Conservation (phyloP, 768 basidiomycete genomes). For the Lentinula boryana region DNA sequence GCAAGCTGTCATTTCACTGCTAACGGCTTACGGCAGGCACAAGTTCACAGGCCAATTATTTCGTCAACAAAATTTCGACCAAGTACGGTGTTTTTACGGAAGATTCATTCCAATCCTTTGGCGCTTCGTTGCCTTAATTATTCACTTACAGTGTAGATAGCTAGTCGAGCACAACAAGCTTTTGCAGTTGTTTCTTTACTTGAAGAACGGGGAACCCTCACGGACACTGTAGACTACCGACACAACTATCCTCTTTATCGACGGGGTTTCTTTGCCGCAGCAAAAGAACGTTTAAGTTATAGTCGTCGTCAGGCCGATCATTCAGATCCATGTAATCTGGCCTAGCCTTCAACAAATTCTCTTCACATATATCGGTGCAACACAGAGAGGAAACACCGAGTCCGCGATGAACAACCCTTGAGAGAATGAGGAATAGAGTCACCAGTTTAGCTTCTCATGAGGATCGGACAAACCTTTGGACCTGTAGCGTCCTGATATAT, state of each 20-base stretch:
- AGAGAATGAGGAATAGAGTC: background rate
- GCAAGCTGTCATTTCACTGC: background rate
- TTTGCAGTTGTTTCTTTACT: background rate
- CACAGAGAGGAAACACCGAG: background rate
- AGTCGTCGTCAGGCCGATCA: background rate
- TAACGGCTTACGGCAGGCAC: background rate
- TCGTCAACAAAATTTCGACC: background rate
- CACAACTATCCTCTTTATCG: background rate
- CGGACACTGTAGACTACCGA: background rate
- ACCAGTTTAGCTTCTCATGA: background rate
- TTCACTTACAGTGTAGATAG: background rate
- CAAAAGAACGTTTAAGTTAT: background rate
- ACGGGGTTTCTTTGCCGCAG: background rate
- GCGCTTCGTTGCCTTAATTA: background rate
- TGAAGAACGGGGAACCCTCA: background rate
- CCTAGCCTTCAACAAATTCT: background rate
- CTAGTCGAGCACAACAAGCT: background rate
- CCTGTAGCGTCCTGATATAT: too few relatives aligned
- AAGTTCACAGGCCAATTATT: background rate
- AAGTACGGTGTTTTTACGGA: background rate
- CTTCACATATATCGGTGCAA: background rate
- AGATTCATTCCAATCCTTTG: background rate
- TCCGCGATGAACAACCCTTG: background rate
- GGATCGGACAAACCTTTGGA: too few relatives aligned
- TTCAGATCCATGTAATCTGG: background rate